These are phyloP conservation scores for Drosera capensis DNA, from an alignment of 148 eudicot species.

Conservation along the genomic window DNA sequence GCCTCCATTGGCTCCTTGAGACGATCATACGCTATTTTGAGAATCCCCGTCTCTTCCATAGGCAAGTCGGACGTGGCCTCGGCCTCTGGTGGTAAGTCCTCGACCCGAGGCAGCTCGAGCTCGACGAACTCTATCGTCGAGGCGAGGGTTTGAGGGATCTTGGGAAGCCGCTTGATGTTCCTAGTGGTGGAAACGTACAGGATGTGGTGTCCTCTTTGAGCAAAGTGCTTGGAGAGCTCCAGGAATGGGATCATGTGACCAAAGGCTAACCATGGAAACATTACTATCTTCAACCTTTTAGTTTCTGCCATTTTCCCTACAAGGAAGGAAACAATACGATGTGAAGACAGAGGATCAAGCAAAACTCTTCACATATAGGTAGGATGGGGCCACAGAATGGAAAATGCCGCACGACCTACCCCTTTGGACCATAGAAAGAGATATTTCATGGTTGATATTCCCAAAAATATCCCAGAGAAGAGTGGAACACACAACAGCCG, in stretches of 20 bases:
- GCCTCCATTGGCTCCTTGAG: conserved; percentile 12
- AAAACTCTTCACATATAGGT: too few relatives aligned
- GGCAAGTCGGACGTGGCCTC: conserved; percentile 31
- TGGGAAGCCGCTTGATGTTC: conserved; percentile 23
- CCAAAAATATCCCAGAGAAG: too few relatives aligned
- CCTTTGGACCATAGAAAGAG: too few relatives aligned
- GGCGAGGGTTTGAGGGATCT: conserved; percentile 9
- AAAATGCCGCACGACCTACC: too few relatives aligned
- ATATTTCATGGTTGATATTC: too few relatives aligned
- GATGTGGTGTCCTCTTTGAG: conserved; percentile 88
- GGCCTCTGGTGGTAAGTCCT: conserved; percentile 13
- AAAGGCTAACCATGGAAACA: too few relatives aligned
- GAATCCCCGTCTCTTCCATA: conserved; percentile 10
- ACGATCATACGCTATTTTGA: conserved; percentile 23
- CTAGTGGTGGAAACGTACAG: conserved; percentile 24
- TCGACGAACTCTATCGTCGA: conserved; percentile 5
- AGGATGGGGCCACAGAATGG: too few relatives aligned
- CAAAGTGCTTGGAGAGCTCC: conserved; percentile 90
- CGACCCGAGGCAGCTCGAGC: conserved; percentile 12
- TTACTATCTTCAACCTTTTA: too few relatives aligned
- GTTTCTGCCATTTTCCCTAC: too few relatives aligned
- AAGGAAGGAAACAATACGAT: too few relatives aligned
- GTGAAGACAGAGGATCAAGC: too few relatives aligned
- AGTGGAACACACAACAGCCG: too few relatives aligned
- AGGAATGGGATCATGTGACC: conserved; percentile 87